These are phyloP conservation scores for Cercospora canescens DNA, from an alignment of 2,329 filamentous ascomycete species.

Conservation along the genomic window DNA sequence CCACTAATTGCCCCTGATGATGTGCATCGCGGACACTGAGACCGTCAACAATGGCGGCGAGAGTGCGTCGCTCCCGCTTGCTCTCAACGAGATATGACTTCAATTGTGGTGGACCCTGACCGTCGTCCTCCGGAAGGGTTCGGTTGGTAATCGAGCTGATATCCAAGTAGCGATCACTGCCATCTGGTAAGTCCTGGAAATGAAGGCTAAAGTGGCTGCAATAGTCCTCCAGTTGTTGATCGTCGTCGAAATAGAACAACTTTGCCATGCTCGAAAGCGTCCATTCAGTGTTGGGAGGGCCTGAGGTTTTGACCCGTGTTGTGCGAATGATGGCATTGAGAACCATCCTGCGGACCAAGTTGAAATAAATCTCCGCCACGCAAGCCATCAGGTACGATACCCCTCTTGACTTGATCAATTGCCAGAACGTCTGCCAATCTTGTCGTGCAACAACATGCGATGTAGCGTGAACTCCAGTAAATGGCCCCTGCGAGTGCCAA, in stretches of 20 bases:
- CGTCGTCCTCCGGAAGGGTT: constrained; percentile 32
- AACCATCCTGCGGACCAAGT: constrained; percentile 56
- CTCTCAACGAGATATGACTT: constrained; percentile 52
- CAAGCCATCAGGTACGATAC: constrained; percentile 65
- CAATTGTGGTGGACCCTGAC: constrained; percentile 43
- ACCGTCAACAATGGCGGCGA: constrained; percentile 60
- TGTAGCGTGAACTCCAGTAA: constrained; percentile 47
- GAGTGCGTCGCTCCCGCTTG: constrained; percentile 56
- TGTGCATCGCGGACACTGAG: constrained; percentile 55
- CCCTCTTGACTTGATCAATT: constrained; percentile 53
- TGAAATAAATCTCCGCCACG: constrained; percentile 64
- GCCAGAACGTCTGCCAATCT: constrained; percentile 61
- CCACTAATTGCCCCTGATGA: constrained; percentile 49
- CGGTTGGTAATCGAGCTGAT: constrained; percentile 48
- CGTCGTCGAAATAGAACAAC: constrained; percentile 57
- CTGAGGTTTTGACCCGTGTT: constrained; percentile 14
- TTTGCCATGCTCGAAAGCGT: constrained; percentile 53
- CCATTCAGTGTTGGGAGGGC: constrained; percentile 54
- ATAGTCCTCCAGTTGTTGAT: constrained; percentile 55
- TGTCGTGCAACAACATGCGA: constrained; percentile 56
- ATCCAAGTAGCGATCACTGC: constrained; percentile 48
- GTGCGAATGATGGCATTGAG: constrained; percentile 45
- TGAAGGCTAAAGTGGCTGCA: constrained; percentile 55
- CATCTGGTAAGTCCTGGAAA: constrained; percentile 49
- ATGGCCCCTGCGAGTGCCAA: constrained; percentile 52